phyloP scores from a whole-genome alignment of 2,329 filamentous ascomycete genomes.

The Claviceps monticola region DNA sequence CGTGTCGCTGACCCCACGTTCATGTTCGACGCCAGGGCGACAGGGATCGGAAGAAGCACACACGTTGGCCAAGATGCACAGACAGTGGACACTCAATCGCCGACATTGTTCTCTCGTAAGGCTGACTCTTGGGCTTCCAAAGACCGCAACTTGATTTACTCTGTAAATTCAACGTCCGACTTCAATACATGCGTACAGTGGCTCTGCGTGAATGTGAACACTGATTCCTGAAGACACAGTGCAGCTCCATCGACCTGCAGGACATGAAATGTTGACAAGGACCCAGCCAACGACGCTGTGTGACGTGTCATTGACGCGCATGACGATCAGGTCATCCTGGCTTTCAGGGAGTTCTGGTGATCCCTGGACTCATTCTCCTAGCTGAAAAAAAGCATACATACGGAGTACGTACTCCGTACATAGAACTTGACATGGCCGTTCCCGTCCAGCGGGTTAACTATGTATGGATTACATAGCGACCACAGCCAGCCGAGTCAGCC shows the following conservation, averaged over 20 bases:
- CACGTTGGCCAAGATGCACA: neutral
- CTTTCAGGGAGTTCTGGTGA: neutral
- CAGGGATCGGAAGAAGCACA: neutral
- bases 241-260: neutral
- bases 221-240: neutral
- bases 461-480: no score
- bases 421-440: neutral
- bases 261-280: neutral
- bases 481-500: neutral
- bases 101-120: neutral
- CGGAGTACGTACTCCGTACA: no score
- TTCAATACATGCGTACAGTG: neutral
- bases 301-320: slow-evolving; percentile 9
- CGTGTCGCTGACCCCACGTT: neutral
- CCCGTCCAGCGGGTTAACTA: neutral
- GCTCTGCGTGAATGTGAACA: neutral
- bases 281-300: neutral
- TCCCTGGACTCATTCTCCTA: neutral
- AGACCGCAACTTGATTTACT: neutral
- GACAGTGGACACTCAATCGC: neutral
- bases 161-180: neutral
- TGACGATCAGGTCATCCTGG: slow-evolving; percentile 6
- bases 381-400: neutral
- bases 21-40: neutral
- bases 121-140: neutral